Evolutionary conservation across 164 flowering plant genomes (phyloP), one percentile per base, ranked within the genome.

Genomic region (Protea cynaroides): DNA sequence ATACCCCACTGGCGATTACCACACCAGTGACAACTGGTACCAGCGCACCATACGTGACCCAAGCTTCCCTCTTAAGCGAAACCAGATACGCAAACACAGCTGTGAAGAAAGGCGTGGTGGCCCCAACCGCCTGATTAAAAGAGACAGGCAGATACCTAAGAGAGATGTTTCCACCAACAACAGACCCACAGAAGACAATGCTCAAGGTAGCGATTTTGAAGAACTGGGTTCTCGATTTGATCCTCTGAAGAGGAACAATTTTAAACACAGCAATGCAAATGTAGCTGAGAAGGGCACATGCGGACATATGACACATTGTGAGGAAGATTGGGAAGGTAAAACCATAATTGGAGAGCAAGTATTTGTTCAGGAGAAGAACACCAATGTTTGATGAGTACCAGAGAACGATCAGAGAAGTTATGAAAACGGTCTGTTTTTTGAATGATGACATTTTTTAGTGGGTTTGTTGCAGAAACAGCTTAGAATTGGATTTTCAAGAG

Each of bases 221-320:
- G 62, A 88, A 66, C 77, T 88, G 94, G 7, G 80, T 23, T 68
- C 84, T 67, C n/a, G 94, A 88, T 70, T 74, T 82, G 50, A 88
- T 25, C 43, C 59, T 53, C 74, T 88, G 94, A 29, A 84, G 67
- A 40, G 90, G 90, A 0, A 82, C 90, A 18, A 83, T 11, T 65
- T 80, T 82, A 29, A 84, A 52, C 46, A 84, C 25, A 13, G 69
- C 84, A 21, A 88, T 83, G 72, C 86, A 84, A 49, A 82, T 11
- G 74, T 88, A 85, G 76, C 94, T 88, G 59, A 86, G 80, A 23
- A 80, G 10, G 2, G 94, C 85, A 65, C 94, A 88, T 13, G 94
- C 90, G 1, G 87, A 61, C 94, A 88, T 88, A 72, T 88, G 94
- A 63, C 94, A 88, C 88, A 88, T 84, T 58, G 94, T 88, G 66